Base-by-base conservation (phyloP, 2,329 filamentous ascomycete genomes). In the Dothideomycetes sp. region DNA sequence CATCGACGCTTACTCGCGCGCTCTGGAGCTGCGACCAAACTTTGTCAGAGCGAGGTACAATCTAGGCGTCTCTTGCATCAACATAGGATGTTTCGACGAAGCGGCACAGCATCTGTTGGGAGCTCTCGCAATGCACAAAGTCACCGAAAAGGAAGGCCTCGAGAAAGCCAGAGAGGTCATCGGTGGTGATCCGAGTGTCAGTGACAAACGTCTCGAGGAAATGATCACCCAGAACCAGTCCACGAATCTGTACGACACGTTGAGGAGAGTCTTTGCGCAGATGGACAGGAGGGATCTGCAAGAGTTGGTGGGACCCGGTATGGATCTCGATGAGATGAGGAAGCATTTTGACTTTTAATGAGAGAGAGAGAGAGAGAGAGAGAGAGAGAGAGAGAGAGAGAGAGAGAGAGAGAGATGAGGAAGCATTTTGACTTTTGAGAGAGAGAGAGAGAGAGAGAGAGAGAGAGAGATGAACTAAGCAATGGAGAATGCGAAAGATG, bases 1-100 rank as follows among this genome's bases (percentile, higher is more conserved):
- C 45, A 98, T 98, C 54, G 84, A 88, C 31, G 91, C 91, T 1
- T 98, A 98, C 63, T 87, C 93, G 55, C 86, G 89, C 58, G 91
- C 91, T 0, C 75, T 98, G 7, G 82, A 80, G 30, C 76, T 95
- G 46, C 83, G 88, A 43, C 85, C 89, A 41, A 98, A 98, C 67
- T 98, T 98, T 58, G 93, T 98, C 13, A 84, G 91, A 44, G 91
- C 91, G 3, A 76, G 91, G 31, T 98, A 98, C 69, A 98, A 98
- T 63, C 76, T 98, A 1, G 91, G 91, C 32, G 91, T 96, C 8
- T 85, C 79, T 45, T 96, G 91, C 63, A 96, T 98, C 62, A 96
- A 96, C 64, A 94, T 96, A 52, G 88, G 88, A 41, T 95, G 89
- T 63, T 88, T 87, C 60, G 82, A 84, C 12, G 85, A 96, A 65